A percentile compares a stretch with the other conserved stretches of the same genome.
Evolutionary conservation across 129 eudicot species (phyloP).

Genomic region (Centrapalus pauciflorus): DNA sequence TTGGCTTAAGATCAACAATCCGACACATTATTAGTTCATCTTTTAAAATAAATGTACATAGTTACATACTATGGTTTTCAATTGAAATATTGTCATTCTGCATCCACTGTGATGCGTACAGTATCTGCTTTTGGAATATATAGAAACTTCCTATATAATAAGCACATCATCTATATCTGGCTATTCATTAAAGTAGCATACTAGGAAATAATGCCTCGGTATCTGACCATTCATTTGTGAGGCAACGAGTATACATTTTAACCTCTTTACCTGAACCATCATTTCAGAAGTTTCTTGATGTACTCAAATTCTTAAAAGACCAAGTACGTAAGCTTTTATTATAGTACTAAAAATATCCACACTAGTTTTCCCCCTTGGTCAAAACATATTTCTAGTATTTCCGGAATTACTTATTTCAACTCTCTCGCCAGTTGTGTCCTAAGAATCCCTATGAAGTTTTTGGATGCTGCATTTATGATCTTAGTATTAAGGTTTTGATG

Average conservation of each 20-base stretch:
- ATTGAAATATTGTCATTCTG: neutral
- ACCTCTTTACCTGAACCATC: neutral
- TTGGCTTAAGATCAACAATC: neutral
- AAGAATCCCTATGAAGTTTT: neutral
- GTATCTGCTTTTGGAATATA: neutral
- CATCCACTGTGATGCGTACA: neutral
- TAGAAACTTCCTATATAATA: conserved; percentile 2
- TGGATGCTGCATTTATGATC: neutral
- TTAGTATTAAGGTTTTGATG: neutral
- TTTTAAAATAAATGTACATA: neutral
- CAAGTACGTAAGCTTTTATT: neutral
- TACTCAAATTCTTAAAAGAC: neutral
- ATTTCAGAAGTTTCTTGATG: neutral
- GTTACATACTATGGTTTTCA: neutral
- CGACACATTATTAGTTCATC: neutral
- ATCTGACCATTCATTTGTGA: neutral
- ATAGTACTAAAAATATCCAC: neutral
- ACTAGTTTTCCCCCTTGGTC: neutral
- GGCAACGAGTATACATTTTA: neutral
- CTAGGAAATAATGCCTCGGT: neutral
- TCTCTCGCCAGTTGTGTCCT: neutral
- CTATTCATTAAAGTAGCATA: conserved; percentile 2
- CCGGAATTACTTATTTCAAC: neutral
- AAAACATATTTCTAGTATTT: neutral
- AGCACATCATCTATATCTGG: neutral